These are phyloP conservation scores for Trichophyton equinum DNA, from an alignment of 2,329 filamentous ascomycete species.

Conservation along the genomic window DNA sequence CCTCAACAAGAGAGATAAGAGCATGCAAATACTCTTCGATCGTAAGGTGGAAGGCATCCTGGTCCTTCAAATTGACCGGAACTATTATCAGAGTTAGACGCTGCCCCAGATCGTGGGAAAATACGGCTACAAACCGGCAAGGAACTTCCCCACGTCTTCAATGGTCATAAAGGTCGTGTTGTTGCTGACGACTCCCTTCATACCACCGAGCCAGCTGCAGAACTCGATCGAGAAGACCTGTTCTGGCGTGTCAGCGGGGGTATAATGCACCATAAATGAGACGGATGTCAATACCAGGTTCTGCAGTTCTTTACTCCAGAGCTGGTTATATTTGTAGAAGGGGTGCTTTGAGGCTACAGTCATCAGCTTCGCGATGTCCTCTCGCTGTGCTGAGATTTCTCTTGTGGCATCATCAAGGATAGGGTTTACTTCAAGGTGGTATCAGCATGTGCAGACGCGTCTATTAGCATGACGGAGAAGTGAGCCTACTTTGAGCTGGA, in stretches of 20 bases:
- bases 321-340: conserved; percentile 94
- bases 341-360: conserved; percentile 69
- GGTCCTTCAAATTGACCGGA: conserved; percentile 79
- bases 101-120: background rate
- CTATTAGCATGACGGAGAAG: background rate
- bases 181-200: conserved; percentile 43
- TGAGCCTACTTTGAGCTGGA: conserved; percentile 44
- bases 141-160: conserved; percentile 68
- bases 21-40: conserved; percentile 94
- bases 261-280: conserved; percentile 25
- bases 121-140: conserved; percentile 47
- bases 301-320: conserved; percentile 77
- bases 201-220: conserved; percentile 68
- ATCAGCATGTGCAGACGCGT: background rate
- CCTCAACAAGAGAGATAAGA: conserved; percentile 75
- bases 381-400: conserved; percentile 58
- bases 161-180: conserved; percentile 64
- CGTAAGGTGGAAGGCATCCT: conserved; percentile 84
- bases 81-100: conserved; percentile 41
- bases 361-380: conserved; percentile 57
- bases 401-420: conserved; percentile 58
- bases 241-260: background rate
- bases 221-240: conserved; percentile 48
- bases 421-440: conserved; percentile 44
- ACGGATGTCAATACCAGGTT: conserved; percentile 44